Conservation (phyloP, 345 rosid species). For the Lepidium aucheri region DNA sequence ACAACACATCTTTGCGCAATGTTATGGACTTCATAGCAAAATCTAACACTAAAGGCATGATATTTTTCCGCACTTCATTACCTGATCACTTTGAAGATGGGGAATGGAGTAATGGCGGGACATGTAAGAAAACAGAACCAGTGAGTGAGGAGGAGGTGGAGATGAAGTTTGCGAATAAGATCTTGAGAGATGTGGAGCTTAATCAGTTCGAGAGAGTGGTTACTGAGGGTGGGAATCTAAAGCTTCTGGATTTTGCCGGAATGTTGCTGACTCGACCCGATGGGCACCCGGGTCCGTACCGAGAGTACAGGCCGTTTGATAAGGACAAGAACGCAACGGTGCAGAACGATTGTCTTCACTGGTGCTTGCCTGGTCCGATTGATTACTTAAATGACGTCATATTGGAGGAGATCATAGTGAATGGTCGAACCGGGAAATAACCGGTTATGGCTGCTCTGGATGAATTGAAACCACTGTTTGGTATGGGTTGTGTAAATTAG, state of each 20-base stretch:
- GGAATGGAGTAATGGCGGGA: conserved; percentile 88
- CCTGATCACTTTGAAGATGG: conserved; percentile 93
- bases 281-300: conserved; percentile 91
- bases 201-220: conserved; percentile 50
- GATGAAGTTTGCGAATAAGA: conserved; percentile 46
- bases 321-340: conserved; percentile 52
- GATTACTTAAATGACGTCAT: conserved; percentile 80
- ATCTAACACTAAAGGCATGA: conserved; percentile 48
- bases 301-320: conserved; percentile 64
- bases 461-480: conserved; percentile 1
- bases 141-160: conserved; percentile 55
- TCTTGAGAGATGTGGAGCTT: conserved; percentile 59
- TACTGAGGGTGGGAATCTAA: conserved; percentile 41
- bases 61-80: conserved; percentile 71
- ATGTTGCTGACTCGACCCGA: conserved; percentile 70
- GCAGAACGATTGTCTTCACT: conserved; percentile 93
- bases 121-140: conserved; percentile 48
- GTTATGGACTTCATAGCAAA: conserved; percentile 56
- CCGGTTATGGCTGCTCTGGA: background rate
- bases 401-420: conserved; percentile 69
- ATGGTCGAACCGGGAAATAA: conserved; percentile 23
- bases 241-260: conserved; percentile 67
- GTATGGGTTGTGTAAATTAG: conserved; percentile 7
- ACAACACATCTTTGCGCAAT: conserved; percentile 46
- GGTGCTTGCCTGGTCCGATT: conserved; percentile 98